Conservation (phyloP, 2,329 filamentous ascomycete species). For the Alternaria sp. region DNA sequence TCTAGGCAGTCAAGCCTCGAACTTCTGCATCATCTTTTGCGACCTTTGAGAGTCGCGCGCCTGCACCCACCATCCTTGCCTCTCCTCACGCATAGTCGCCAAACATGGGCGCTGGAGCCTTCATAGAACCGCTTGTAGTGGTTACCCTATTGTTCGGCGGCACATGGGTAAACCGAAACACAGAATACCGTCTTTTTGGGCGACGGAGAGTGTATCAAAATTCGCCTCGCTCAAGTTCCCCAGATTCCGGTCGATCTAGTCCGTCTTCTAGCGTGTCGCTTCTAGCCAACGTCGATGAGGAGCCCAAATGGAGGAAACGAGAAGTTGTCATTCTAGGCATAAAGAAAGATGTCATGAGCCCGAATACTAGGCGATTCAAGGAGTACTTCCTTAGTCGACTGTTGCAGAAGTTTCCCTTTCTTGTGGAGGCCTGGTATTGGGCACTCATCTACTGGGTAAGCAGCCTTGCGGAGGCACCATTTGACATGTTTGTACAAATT, state of each 20-base stretch:
- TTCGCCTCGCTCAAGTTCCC: conserved; percentile 49
- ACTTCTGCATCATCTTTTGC: neutral
- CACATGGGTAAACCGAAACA: conserved; percentile 68
- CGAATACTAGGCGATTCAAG: conserved; percentile 68
- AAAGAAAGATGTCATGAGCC: conserved; percentile 61
- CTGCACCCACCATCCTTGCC: neutral
- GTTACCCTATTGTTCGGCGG: conserved; percentile 67
- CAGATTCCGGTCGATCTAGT: conserved; percentile 53
- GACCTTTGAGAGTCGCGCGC: neutral
- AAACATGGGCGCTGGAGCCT: conserved; percentile 63
- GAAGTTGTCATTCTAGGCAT: conserved; percentile 58
- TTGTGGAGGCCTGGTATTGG: conserved; percentile 82
- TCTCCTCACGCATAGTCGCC: conserved; percentile 6
- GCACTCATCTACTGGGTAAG: conserved; percentile 78
- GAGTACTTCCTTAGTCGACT: conserved; percentile 69
- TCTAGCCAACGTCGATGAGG: conserved; percentile 50
- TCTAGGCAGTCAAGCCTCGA: neutral
- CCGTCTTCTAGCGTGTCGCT: conserved; percentile 55
- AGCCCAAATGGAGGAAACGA: conserved; percentile 60
- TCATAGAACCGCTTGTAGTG: conserved; percentile 69
- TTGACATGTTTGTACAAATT: neutral
- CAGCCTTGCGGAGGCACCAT: neutral
- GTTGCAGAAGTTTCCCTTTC: conserved; percentile 72
- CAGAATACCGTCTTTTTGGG: conserved; percentile 48
- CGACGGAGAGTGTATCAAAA: conserved; percentile 28